Conservation (phyloP, 2,329 filamentous ascomycete species). For the Sarocladiaceae sp. region DNA sequence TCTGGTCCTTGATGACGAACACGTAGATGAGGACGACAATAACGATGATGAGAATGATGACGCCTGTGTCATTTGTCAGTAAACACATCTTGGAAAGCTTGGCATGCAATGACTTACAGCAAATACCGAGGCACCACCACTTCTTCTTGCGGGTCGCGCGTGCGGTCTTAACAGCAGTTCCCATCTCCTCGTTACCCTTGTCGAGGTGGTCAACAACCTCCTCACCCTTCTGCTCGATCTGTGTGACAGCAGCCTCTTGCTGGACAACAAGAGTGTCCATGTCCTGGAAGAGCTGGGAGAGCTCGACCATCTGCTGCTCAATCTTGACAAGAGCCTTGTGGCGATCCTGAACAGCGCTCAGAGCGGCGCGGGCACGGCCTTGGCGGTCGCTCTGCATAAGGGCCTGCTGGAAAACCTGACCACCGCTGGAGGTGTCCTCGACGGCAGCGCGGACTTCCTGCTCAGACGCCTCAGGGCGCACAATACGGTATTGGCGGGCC, state of each 20-base stretch:
- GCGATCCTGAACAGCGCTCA: slow-evolving; percentile 76
- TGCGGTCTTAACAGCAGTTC: slow-evolving; percentile 76
- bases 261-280: slow-evolving; percentile 82
- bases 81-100: background rate
- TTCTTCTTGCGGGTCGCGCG: slow-evolving; percentile 84
- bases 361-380: slow-evolving; percentile 74
- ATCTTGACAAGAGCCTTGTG: slow-evolving; percentile 90
- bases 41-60: slow-evolving; percentile 41
- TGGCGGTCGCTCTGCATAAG: slow-evolving; percentile 76
- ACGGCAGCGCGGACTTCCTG: slow-evolving; percentile 74
- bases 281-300: slow-evolving; percentile 84
- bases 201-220: slow-evolving; percentile 80
- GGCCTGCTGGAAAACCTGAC: slow-evolving; percentile 84
- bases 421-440: slow-evolving; percentile 61
- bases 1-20: slow-evolving; percentile 31
- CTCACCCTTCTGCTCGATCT: slow-evolving; percentile 84
- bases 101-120: slow-evolving; percentile 38
- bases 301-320: slow-evolving; percentile 81
- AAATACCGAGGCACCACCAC: slow-evolving; percentile 88
- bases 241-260: slow-evolving; percentile 74
- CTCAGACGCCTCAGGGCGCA: slow-evolving; percentile 74
- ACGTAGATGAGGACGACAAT: slow-evolving; percentile 49
- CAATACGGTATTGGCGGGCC: slow-evolving; percentile 86
- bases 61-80: background rate
- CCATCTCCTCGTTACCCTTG: slow-evolving; percentile 81